Conservation (phyloP, 169 alveolate species). For the Eimeria sp. region DNA sequence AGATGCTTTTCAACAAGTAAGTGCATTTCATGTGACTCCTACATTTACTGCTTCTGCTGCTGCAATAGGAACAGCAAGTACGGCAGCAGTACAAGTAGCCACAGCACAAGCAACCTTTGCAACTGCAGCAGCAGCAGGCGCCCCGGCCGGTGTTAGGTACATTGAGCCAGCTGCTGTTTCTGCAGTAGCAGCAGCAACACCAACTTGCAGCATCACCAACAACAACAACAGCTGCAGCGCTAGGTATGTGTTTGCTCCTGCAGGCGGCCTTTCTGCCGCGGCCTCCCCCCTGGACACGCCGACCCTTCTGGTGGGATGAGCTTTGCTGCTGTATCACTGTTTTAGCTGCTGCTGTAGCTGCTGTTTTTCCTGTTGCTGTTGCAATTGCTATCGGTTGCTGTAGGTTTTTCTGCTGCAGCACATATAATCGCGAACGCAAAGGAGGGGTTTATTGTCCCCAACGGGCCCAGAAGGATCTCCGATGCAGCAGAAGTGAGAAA, state of each 20-base stretch:
- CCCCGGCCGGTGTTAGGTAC: not conserved
- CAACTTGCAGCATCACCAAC: not conserved
- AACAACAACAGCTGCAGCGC: not conserved
- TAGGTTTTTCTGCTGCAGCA: not conserved
- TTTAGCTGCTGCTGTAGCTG: constrained; percentile 25
- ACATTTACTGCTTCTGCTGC: constrained; percentile 27
- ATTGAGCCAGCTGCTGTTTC: not conserved
- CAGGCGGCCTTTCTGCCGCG: constrained; percentile 70
- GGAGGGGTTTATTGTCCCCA: not conserved
- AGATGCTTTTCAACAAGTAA: constrained; percentile 90
- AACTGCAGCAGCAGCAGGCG: not conserved
- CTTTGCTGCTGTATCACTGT: not conserved
- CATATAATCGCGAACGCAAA: constrained; percentile 6
- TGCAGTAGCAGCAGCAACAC: not conserved
- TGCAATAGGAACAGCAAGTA: not conserved
- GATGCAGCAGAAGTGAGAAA: constrained; percentile 9
- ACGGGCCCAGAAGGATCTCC: constrained; percentile 43
- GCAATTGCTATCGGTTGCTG: not conserved
- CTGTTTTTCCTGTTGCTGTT: not conserved
- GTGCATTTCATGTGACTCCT: not conserved
- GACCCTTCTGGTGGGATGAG: constrained; percentile 63
- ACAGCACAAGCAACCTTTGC: not conserved
- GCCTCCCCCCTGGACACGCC: not conserved
- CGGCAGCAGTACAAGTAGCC: not conserved
- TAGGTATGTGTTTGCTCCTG: not conserved